Base-by-base conservation (phyloP, 768 basidiomycete species). In the Sutorius australiensis region DNA sequence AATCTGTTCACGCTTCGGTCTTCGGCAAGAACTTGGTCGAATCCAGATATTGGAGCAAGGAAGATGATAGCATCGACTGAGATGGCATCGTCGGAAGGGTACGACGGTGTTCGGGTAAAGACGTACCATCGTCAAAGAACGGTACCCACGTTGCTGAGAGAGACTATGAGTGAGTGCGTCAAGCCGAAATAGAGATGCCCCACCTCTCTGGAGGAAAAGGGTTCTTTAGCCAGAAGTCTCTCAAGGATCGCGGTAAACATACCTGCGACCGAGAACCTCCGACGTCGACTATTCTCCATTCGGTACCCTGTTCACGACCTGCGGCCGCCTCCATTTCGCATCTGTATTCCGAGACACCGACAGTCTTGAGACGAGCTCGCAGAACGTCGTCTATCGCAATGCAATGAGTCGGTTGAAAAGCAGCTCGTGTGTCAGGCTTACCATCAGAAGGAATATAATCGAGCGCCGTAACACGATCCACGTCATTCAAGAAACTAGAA, bases 261-360 rank as follows among this genome's bases (percentile, higher is more conserved):
- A 79, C 78, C 71, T 79, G 78, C 45, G 76, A 77, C 46, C 78
- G 69, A 53, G 77, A 78, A 51, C 79, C 79, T 16, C 79, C 79
- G 37, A 80, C 79, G 52, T 80, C 79, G 41, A 80, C 73, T 62
- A 80, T 80, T 51, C 80, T 72, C 79, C 79, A 80, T 53, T 81
- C 77, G 2, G 78, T 74, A 12, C 79, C 78, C 45, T 74, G 73
- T 55, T 80, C 79, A 31, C 74, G 70, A 19, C 79, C 72, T 27
- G 72, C 73, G 6, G 72, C 75, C 9, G 84, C 78, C 61, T 79
- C 89, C 84, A 91, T 89, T 72, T 88, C 82, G 58, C 89, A 91
- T 67, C 79, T 84, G 70, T 91, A 89, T 67, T 91, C 89, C 3
- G 85, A 84, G 8, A 89, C 87, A 9, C 89, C 89, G 33, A 92